Conservation (phyloP, 805 yeast genomes). For the Yarrowia yakushimensis region DNA sequence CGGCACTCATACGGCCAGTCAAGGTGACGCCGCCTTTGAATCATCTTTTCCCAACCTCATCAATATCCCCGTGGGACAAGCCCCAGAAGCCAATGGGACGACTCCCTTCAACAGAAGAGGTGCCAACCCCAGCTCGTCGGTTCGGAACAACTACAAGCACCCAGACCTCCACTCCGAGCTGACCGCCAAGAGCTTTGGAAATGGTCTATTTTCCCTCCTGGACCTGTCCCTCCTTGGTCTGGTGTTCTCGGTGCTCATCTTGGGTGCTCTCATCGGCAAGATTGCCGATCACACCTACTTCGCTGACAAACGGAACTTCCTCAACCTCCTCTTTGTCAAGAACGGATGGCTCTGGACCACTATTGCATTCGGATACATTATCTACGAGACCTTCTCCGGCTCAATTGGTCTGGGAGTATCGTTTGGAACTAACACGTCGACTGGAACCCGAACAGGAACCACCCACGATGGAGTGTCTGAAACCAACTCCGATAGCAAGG, state of each 20-base stretch:
- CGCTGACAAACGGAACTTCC: constrained; percentile 54
- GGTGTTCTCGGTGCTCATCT: background rate
- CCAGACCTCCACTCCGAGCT: constrained; percentile 27
- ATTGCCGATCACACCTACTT: constrained; percentile 35
- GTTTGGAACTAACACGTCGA: constrained; percentile 1
- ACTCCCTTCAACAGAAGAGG: constrained; percentile 8
- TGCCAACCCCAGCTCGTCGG: background rate
- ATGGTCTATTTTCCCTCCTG: constrained; percentile 31
- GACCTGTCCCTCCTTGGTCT: constrained; percentile 7
- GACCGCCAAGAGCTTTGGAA: constrained; percentile 32
- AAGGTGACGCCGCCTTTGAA: background rate
- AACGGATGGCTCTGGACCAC: constrained; percentile 93
- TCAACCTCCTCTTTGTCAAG: constrained; percentile 77
- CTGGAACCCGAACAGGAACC: constrained; percentile 9
- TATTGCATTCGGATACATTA: constrained; percentile 36
- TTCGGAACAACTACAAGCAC: constrained; percentile 27
- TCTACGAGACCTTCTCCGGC: background rate
- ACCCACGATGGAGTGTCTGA: constrained; percentile 7
- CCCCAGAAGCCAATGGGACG: constrained; percentile 9
- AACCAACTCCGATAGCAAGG: constrained; percentile 15
- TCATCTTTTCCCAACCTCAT: background rate
- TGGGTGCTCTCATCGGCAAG: constrained; percentile 13
- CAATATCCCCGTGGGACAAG: constrained; percentile 9
- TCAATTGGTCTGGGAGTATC: constrained; percentile 17
- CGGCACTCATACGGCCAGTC: background rate